These are phyloP conservation scores for Thalassiosira hispida DNA, from an alignment of 352 stramenopile genomes.

Conservation along the genomic window DNA sequence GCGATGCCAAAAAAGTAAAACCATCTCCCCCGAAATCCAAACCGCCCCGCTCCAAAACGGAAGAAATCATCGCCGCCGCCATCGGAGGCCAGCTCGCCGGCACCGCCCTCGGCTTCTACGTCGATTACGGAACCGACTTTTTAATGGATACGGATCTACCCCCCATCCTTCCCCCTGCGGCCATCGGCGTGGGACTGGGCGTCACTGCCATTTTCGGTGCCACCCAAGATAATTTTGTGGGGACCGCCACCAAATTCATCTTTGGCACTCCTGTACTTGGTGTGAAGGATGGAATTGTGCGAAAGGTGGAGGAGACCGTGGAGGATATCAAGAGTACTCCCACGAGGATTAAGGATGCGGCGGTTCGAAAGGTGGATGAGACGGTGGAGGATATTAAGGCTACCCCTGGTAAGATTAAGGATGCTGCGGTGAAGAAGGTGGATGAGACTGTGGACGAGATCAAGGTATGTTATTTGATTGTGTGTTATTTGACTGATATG, in stretches of 20 bases:
- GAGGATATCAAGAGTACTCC: conserved; percentile 72
- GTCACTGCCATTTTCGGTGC: conserved; percentile 7
- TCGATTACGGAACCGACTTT: conserved; percentile 44
- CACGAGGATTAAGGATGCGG: conserved; percentile 48
- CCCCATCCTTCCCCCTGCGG: conserved; percentile 29
- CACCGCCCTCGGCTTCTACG: conserved; percentile 29
- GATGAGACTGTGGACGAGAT: conserved; percentile 63
- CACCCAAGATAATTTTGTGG: conserved; percentile 37
- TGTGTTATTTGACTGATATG: background rate
- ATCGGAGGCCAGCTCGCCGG: conserved; percentile 36
- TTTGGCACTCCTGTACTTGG: conserved; percentile 34
- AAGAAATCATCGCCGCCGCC: conserved; percentile 35
- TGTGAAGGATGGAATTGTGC: conserved; percentile 38
- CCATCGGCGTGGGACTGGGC: conserved; percentile 16
- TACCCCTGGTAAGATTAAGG: conserved; percentile 66
- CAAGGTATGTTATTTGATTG: conserved; percentile 19
- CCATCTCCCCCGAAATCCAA: conserved; percentile 12
- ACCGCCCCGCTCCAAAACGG: background rate
- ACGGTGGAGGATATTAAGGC: conserved; percentile 65
- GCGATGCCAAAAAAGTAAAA: conserved; percentile 10
- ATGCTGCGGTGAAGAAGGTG: conserved; percentile 52
- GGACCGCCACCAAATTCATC: conserved; percentile 14
- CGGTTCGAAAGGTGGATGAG: conserved; percentile 60
- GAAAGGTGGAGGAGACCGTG: conserved; percentile 61
- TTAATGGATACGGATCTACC: conserved; percentile 41